Evolutionary conservation across 2,329 filamentous ascomycete genomes (phyloP), one percentile per base, ranked within the genome.

Genomic region (Phialophora expanda): DNA sequence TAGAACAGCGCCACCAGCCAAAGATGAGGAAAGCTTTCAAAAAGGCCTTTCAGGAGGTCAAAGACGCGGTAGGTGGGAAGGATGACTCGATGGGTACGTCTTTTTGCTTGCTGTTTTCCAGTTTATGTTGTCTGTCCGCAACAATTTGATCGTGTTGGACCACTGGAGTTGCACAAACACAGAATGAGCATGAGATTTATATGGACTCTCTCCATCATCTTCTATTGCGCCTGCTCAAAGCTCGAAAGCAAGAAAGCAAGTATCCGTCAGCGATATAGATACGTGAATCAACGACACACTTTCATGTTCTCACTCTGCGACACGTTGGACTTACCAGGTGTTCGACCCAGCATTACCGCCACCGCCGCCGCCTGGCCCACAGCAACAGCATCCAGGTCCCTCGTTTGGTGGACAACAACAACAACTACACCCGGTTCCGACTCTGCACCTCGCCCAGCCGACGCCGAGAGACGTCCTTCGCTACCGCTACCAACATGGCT

Each of bases 401-500:
- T 17, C 44, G 24, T 4, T 53, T 9, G 58, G 20, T 30, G 12
- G 4, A 26, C 58, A 54, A 44, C 38, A 44, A 26, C 58, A 54
- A 44, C 38, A 44, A 9, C 38, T 4, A 20, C 32, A 30, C 14
- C 51, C 51, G 24, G 17, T 22, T 32, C 14, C 51, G 7, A 8
- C 57, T 51, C 22, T 9, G 1, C 53, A 57, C 22, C 26, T 17
- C 9, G 32, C 41, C n/a, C 64, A 44, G 22, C 66, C 66, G 14
- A 61, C 64, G 17, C 34, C 64, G 6, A 56, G 44, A 32, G 68
- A 73, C 72, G 60, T 77, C 72, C 69, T 83, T 30, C 79, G 84
- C 58, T 88, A 87, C 71, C 82, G 86, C 50, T 87, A 86, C 69
- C 85, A 87, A 65, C 84, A 87, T 72, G 86, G 85, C 7, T 81